These are phyloP conservation scores for Lentinus brumalis DNA, from an alignment of 768 basidiomycete species.

Conservation along the genomic window DNA sequence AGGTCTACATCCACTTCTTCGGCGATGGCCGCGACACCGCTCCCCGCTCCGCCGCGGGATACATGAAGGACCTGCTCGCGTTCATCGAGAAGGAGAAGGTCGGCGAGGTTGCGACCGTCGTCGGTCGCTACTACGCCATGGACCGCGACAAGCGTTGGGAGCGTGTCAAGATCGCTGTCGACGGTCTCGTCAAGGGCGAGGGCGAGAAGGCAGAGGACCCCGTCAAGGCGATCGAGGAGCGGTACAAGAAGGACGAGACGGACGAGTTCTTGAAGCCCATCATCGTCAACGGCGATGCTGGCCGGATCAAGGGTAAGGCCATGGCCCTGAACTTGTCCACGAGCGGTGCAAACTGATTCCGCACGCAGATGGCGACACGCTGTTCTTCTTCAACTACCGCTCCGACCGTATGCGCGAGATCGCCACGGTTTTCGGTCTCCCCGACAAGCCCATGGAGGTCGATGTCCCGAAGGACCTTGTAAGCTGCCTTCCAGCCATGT, in stretches of 20 bases:
- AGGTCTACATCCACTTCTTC: conserved; percentile 92
- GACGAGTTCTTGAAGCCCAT: conserved; percentile 98
- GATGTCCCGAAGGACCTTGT: conserved; percentile 81
- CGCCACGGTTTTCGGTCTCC: conserved; percentile 73
- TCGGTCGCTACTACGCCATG: conserved; percentile 96
- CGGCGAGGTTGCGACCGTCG: conserved; percentile 81
- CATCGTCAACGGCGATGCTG: conserved; percentile 77
- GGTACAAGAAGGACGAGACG: conserved; percentile 83
- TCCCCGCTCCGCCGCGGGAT: conserved; percentile 77
- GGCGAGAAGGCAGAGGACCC: conserved; percentile 61
- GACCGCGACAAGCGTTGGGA: conserved; percentile 98
- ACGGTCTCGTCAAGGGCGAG: conserved; percentile 75
- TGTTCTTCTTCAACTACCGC: conserved; percentile 98
- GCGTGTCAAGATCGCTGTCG: conserved; percentile 85
- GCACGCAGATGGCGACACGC: conserved; percentile 71
- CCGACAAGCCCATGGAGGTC: conserved; percentile 84
- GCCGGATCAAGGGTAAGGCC: conserved; percentile 74
- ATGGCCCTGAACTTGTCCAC: not conserved
- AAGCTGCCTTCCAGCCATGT: conserved; percentile 28
- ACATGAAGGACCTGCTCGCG: conserved; percentile 73
- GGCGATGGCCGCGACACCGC: conserved; percentile 96
- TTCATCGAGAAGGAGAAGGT: conserved; percentile 78
- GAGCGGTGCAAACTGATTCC: not conserved
- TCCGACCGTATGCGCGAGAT: conserved; percentile 97
- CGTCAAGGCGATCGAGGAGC: conserved; percentile 67